Conservation (phyloP, 495 filamentous ascomycete genomes). For the Hypomontagnella submonticulosa region DNA sequence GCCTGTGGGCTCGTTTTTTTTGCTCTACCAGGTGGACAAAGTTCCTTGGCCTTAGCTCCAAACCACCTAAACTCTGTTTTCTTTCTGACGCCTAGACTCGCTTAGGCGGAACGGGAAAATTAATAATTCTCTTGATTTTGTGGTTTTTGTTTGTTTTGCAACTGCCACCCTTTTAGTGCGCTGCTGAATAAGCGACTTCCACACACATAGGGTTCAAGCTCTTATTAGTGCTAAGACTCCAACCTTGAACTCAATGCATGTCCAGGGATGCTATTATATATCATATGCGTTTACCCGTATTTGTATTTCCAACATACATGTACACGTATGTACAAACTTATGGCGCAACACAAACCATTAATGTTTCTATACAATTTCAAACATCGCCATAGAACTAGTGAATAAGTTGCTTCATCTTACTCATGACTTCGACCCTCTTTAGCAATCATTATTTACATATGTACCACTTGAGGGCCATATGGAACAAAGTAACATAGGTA, state of each 20-base stretch:
- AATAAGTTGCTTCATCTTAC: no score
- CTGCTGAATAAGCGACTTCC: constrained; percentile 28
- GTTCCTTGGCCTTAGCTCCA: constrained; percentile 22
- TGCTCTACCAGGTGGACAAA: constrained; percentile 19
- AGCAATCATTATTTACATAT: no score
- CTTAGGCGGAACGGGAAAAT: constrained; percentile 37
- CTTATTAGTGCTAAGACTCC: constrained; percentile 14
- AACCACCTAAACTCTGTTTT: constrained; percentile 31
- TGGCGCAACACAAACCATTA: no score
- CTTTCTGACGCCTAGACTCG: constrained; percentile 31
- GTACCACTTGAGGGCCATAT: no score
- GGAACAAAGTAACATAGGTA: not conserved
- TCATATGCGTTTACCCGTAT: constrained; percentile 6
- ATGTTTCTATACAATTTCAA: no score
- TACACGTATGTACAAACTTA: no score
- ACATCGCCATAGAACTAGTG: no score
- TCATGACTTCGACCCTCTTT: no score
- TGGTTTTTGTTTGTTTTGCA: constrained; percentile 11
- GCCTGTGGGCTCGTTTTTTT: constrained; percentile 17
- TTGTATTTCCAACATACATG: no score
- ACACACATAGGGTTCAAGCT: constrained; percentile 36
- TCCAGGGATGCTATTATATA: no score
- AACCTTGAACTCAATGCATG: no score
- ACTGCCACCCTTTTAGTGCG: constrained; percentile 41
- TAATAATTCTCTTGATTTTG: constrained; percentile 22